phyloP scores from a whole-genome alignment of 495 filamentous ascomycete species.

The Annulohypoxylon maeteangense region DNA sequence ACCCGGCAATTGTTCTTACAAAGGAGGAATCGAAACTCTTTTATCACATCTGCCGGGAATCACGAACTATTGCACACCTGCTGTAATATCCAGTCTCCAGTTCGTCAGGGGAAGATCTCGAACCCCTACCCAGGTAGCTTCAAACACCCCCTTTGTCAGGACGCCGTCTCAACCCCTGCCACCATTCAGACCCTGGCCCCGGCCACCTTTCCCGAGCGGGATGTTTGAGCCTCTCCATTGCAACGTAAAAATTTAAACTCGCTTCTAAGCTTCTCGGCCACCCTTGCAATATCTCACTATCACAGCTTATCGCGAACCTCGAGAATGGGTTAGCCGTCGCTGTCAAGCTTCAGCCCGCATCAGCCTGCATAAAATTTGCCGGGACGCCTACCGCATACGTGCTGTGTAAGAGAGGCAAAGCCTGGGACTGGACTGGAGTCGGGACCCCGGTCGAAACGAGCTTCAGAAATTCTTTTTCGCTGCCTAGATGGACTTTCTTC shows the following conservation, averaged over 20 bases:
- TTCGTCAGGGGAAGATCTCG: slow-evolving; percentile 28
- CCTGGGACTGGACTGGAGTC: slow-evolving; percentile 8
- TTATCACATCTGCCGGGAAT: slow-evolving; percentile 12
- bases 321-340: slow-evolving; percentile 1
- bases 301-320: background rate
- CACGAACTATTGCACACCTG: background rate
- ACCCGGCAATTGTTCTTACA: background rate
- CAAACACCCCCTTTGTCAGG: slow-evolving; percentile 50
- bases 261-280: no score
- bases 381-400: slow-evolving; percentile 5
- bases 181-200: slow-evolving; percentile 26
- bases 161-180: slow-evolving; percentile 47
- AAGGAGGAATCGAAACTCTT: background rate
- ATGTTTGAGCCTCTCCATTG: slow-evolving; percentile 28
- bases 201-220: slow-evolving; percentile 34
- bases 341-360: slow-evolving; percentile 32
- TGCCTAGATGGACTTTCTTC: slow-evolving; percentile 7
- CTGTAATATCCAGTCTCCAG: slow-evolving; percentile 18
- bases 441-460: slow-evolving; percentile 46
- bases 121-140: slow-evolving; percentile 25
- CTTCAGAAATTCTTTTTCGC: slow-evolving; percentile 37
- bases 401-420: background rate
- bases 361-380: slow-evolving; percentile 26
- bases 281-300: slow-evolving; percentile 10
- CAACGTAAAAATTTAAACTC: slow-evolving; percentile 15